Base-by-base conservation (phyloP, 1,139 yeast species). In the Lodderomyces jiufengensis region DNA sequence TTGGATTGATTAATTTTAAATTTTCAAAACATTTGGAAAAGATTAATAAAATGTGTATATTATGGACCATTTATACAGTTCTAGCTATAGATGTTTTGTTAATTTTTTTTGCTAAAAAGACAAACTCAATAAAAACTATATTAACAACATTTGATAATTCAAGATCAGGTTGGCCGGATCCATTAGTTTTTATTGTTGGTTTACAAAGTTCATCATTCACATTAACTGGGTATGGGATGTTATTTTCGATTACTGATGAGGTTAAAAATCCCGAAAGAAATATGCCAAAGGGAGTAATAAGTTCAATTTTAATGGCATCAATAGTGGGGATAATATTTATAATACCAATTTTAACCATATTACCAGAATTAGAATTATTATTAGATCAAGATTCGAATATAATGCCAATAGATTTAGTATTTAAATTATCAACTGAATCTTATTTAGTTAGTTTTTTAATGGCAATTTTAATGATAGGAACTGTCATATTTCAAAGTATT, bases 201-300 rank as follows among this genome's bases (percentile, higher is more conserved):
- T 71, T 85, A 38, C 90, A 84, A 53, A 83, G 85, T 47, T 78
- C 90, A 1, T 80, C 84, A 29, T 84, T 84, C 56, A 84, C 92
- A 18, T 66, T 84, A 50, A 84, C 85, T 42, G 95, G 95, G 0
- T 85, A 82, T 54, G 92, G 92, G 20, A 80, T 85, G 75, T 66
- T 86, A 20, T 85, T 87, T 12, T 81, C 92, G 6, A 74, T 85
- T 68, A 78, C 88, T 24, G 95, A 85, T 53, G 95, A 85, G 58
- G 92, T 85, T 10, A 78, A 78, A 47, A 69, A 69, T 26, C 92
- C 95, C 0, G 90, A 84, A 51, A 72, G 68, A 44, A 80, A 79
- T 38, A 80, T 86, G 55, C 90, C 95, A n/a, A 74, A 75, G 42
- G 95, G 95, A 4, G 78, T 85, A 51, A 61, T 83, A 1, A 66